phyloP scores from a whole-genome alignment of 805 yeast genomes.

The Yarrowia osloensis region DNA sequence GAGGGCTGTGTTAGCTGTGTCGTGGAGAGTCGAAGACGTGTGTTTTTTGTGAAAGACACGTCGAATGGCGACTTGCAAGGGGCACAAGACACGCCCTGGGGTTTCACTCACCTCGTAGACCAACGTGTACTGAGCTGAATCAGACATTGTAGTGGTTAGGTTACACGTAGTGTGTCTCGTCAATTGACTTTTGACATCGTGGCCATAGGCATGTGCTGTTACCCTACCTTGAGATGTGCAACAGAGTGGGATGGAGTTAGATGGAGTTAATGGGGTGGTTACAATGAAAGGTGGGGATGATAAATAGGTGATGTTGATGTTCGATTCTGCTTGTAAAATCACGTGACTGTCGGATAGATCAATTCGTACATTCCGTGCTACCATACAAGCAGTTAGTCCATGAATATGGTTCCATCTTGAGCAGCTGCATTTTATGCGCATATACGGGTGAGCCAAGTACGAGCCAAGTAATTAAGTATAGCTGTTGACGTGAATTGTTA shows the following conservation, averaged over 20 bases:
- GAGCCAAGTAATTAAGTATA: too few relatives aligned
- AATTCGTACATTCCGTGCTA: too few relatives aligned
- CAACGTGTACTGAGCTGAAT: conserved; percentile 42
- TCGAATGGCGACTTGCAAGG: neutral
- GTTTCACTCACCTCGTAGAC: conserved; percentile 37
- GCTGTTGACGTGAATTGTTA: too few relatives aligned
- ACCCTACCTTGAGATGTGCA: neutral
- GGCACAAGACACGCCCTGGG: neutral
- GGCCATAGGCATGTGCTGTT: conserved; percentile 24
- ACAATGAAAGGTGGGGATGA: too few relatives aligned
- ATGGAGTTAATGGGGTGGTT: neutral
- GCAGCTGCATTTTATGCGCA: too few relatives aligned
- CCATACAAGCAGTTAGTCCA: too few relatives aligned
- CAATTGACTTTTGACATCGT: conserved; percentile 30
- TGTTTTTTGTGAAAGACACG: neutral
- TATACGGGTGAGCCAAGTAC: too few relatives aligned
- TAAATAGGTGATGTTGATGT: too few relatives aligned
- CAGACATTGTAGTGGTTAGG: conserved; percentile 46
- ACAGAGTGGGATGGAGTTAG: neutral
- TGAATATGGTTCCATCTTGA: too few relatives aligned
- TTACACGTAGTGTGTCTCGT: conserved; percentile 28
- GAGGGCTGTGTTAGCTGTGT: conserved; percentile 33
- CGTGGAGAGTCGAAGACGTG: neutral
- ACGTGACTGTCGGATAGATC: too few relatives aligned
- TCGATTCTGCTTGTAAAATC: too few relatives aligned